Conservation (phyloP, 2,329 filamentous ascomycete species). For the Stachybotrys chartarum region DNA sequence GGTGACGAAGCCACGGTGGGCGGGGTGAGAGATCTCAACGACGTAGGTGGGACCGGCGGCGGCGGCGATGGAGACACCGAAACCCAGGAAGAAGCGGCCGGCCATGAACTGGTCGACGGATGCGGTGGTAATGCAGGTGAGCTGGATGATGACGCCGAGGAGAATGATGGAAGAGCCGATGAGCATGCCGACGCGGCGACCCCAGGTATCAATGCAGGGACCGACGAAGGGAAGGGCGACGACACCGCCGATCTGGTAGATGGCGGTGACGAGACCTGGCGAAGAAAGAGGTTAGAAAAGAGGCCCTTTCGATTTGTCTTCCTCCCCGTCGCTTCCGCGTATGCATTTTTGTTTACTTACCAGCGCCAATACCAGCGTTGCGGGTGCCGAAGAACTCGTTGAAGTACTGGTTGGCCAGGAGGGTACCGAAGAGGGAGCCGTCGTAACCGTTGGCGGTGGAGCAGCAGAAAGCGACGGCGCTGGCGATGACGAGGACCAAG, state of each 20-base stretch:
- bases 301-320: background rate
- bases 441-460: slow-evolving; percentile 30
- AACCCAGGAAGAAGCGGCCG: slow-evolving; percentile 54
- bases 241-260: slow-evolving; percentile 44
- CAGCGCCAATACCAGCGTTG: slow-evolving; percentile 14
- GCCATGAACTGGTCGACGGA: slow-evolving; percentile 36
- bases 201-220: slow-evolving; percentile 39
- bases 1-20: slow-evolving; percentile 42
- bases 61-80: slow-evolving; percentile 41
- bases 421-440: slow-evolving; percentile 42
- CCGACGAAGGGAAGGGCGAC: slow-evolving; percentile 41
- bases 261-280: slow-evolving; percentile 20
- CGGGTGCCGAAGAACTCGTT: slow-evolving; percentile 35
- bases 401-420: slow-evolving; percentile 38
- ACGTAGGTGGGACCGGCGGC: slow-evolving; percentile 40
- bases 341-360: slow-evolving; percentile 2
- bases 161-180: slow-evolving; percentile 36
- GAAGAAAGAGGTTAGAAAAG: background rate
- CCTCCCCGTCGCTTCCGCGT: background rate
- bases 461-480: slow-evolving; percentile 18
- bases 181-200: slow-evolving; percentile 39
- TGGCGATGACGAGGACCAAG: slow-evolving; percentile 13
- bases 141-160: slow-evolving; percentile 36
- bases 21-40: slow-evolving; percentile 38
- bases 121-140: slow-evolving; percentile 22